Percentiles rank a stretch among this genome's conserved stretches.
Evolutionary conservation across 1,139 yeast species (phyloP).

Genomic region (Hemisphaericaspora lyxosophila): DNA sequence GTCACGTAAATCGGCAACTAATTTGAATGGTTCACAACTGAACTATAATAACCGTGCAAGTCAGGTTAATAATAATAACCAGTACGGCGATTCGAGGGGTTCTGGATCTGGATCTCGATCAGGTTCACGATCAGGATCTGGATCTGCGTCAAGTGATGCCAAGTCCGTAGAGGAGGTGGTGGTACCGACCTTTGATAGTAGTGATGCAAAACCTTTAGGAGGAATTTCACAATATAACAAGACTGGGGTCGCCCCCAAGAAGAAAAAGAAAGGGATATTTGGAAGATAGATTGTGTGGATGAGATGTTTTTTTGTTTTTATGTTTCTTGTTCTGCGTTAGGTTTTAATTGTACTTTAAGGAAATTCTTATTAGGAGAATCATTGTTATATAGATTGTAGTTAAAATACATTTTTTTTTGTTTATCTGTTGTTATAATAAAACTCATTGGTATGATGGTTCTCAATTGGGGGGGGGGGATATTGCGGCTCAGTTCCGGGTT

Average conservation of each 20-base stretch:
- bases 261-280: conserved; percentile 37
- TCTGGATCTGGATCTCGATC: conserved; percentile 17
- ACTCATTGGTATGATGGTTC: too few species aligned
- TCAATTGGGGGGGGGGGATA: neutral
- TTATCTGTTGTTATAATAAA: neutral
- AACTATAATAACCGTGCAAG: conserved; percentile 13
- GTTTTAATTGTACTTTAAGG: too few species aligned
- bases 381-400: neutral
- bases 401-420: neutral
- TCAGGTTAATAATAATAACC: conserved; percentile 3
- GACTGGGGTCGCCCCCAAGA: conserved; percentile 14
- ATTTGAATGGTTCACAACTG: conserved; percentile 5
- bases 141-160: conserved; percentile 4
- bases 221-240: conserved; percentile 23
- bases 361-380: too few species aligned
- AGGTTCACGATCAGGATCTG: conserved; percentile 11
- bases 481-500: conserved; percentile 2
- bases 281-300: too few species aligned
- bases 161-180: neutral
- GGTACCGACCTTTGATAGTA: conserved; percentile 17
- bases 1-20: conserved; percentile 1
- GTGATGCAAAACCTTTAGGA: conserved; percentile 38
- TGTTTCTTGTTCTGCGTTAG: too few species aligned
- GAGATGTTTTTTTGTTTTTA: too few species aligned
- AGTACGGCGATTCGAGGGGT: conserved; percentile 23